Percentiles rank a stretch among this genome's conserved stretches.
phyloP scores from a whole-genome alignment of 495 filamentous ascomycete species.

The Aspergillus sparsus region DNA sequence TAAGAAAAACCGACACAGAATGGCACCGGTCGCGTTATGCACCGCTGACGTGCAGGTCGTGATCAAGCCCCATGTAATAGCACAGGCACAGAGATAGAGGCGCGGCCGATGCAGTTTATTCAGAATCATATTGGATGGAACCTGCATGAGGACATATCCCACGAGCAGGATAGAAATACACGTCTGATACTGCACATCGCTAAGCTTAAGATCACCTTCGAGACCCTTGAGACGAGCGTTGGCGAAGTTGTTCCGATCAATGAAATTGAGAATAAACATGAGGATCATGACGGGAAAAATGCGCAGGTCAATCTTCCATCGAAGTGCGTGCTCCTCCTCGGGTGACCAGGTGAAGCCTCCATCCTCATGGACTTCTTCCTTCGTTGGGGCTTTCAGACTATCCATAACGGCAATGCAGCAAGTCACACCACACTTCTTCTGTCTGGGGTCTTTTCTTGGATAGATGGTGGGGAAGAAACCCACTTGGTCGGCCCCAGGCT shows the following conservation, averaged over 20 bases:
- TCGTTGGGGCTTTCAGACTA: too few species aligned
- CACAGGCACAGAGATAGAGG: constrained; percentile 38
- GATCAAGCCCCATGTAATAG: constrained; percentile 52
- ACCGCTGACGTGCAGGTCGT: constrained; percentile 44
- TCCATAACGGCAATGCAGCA: too few species aligned
- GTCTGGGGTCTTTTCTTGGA: too few species aligned
- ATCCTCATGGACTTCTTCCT: too few species aligned
- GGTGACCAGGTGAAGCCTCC: too few species aligned
- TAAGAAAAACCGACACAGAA: constrained; percentile 40
- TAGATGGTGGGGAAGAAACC: too few species aligned
- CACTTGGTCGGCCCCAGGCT: too few species aligned
- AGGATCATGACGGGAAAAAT: constrained; percentile 41
- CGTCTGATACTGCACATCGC: constrained; percentile 31
- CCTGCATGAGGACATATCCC: constrained; percentile 56
- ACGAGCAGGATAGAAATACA: constrained; percentile 37
- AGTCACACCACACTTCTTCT: too few species aligned
- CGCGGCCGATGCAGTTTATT: constrained; percentile 42
- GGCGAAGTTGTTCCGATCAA: constrained; percentile 38
- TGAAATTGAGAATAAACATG: constrained; percentile 43
- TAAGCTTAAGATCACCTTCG: constrained; percentile 33
- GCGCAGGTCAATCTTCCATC: constrained; percentile 45
- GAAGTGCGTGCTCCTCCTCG: too few species aligned
- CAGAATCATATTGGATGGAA: constrained; percentile 61
- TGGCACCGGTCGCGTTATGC: constrained; percentile 30
- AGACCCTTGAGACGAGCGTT: constrained; percentile 34